Evolutionary conservation across 73 alveolate species (phyloP).

Genomic region (Paramecium caudatum): DNA sequence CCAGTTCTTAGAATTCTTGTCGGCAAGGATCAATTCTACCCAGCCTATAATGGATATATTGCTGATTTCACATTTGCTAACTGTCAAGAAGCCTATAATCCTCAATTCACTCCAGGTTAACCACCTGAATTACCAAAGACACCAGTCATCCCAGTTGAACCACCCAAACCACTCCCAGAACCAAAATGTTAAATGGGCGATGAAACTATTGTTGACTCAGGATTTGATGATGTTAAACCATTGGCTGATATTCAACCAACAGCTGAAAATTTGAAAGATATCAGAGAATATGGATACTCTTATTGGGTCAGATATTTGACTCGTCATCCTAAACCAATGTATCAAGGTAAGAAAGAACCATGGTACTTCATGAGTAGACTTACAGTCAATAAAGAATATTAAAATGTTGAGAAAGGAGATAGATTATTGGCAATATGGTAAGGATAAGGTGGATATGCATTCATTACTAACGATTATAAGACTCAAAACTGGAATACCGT

Average conservation of each 20-base stretch:
- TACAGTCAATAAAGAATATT: conserved; percentile 20
- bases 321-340: conserved; percentile 49
- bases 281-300: conserved; percentile 60
- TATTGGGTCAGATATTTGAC: conserved; percentile 58
- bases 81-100: conserved; percentile 61
- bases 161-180: conserved; percentile 52
- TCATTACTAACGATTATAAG: conserved; percentile 47
- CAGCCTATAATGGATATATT: conserved; percentile 49
- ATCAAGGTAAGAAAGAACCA: conserved; percentile 64
- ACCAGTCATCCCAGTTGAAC: conserved; percentile 33
- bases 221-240: conserved; percentile 17
- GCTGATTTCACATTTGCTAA: conserved; percentile 38
- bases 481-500: not conserved
- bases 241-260: conserved; percentile 65
- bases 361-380: conserved; percentile 66
- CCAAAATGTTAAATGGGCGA: conserved; percentile 56
- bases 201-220: conserved; percentile 45
- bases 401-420: conserved; percentile 51
- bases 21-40: conserved; percentile 67
- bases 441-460: conserved; percentile 44
- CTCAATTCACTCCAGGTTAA: conserved; percentile 24
- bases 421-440: conserved; percentile 66
- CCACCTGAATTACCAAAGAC: conserved; percentile 60
- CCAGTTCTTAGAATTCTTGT: conserved; percentile 46
- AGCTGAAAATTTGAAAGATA: conserved; percentile 56